Base-by-base conservation (phyloP, 768 basidiomycete species). In the Mycena sanguinolenta region DNA sequence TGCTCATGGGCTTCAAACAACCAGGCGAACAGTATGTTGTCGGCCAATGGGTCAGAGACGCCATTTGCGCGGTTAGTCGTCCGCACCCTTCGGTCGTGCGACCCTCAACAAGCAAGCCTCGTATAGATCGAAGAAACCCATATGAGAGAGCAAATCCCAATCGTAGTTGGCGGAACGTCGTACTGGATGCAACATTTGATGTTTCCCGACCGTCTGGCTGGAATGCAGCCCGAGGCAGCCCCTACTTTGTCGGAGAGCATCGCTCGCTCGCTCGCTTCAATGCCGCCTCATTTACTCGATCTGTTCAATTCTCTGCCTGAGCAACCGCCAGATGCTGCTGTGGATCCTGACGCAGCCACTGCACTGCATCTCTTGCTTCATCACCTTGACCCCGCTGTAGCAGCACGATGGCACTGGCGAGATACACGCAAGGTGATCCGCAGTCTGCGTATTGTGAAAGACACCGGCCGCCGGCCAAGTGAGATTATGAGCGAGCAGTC, bases 171-270 rank as follows among this genome's bases (percentile, higher is more conserved):
- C 3, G 98, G 98, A 7, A 99, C 98, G 2, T 90, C 95, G 4
- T 99, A 99, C 78, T 99, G 97, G 92, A 94, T 97, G 28, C 97
- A 99, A 75, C 95, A 99, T 78, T 89, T 98, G 44, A 83, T 99
- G 16, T 98, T 99, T 76, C 94, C 96, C 0, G 90, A 92, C 75
- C 88, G 93, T 27, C 83, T 96, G 39, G 82, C 78, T 9, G 81
- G 81, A 55, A 74, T 72, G 27, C 76, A 55, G 27, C 57, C 67
- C 69, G 62, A 67, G n/a, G 21, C 58, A 28, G 32, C 74, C 54
- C 49, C 63, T 38, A 54, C 57, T n/a, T 67, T 74, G 74, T 84
- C 87, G 19, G 75, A 81, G 63, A 79, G 80, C 34, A 78, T 92
- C 13, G 70, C 79, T 5, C 66, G 79, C n/a, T 81, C 82, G 2